These are phyloP conservation scores for Nyssa sinensis DNA, from an alignment of 148 eudicot species.

Conservation along the genomic window DNA sequence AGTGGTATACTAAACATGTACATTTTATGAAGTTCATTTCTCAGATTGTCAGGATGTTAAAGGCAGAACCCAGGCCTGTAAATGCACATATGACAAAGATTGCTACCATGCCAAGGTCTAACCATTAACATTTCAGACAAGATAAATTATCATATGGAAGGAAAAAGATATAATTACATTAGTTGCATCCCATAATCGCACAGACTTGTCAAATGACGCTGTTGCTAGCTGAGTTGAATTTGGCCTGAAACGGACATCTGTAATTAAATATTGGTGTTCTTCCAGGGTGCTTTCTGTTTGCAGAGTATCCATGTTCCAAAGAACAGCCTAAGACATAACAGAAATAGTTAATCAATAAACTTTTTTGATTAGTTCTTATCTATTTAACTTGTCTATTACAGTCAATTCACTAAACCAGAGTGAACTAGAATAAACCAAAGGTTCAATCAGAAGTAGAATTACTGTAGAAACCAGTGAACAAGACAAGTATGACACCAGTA, in stretches of 20 bases:
- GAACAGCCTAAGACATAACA: conserved; percentile 53
- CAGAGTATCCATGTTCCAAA: conserved; percentile 91
- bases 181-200: conserved; percentile 90
- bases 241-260: conserved; percentile 84
- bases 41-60: background rate
- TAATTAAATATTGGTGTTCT: conserved; percentile 65
- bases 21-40: background rate
- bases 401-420: background rate
- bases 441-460: background rate
- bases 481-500: background rate
- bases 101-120: background rate
- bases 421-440: background rate
- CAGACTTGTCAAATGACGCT: conserved; percentile 84
- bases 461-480: background rate
- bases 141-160: background rate
- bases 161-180: conserved; percentile 41
- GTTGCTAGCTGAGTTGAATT: conserved; percentile 85
- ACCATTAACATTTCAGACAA: background rate
- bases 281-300: conserved; percentile 75
- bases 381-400: background rate
- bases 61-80: conserved; percentile 8
- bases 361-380: background rate
- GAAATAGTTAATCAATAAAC: conserved; percentile 8
- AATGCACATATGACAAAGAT: conserved; percentile 7
- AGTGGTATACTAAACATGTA: conserved; percentile 3